phyloP scores from a whole-genome alignment of 345 rosid genomes.

The Citrus medica region DNA sequence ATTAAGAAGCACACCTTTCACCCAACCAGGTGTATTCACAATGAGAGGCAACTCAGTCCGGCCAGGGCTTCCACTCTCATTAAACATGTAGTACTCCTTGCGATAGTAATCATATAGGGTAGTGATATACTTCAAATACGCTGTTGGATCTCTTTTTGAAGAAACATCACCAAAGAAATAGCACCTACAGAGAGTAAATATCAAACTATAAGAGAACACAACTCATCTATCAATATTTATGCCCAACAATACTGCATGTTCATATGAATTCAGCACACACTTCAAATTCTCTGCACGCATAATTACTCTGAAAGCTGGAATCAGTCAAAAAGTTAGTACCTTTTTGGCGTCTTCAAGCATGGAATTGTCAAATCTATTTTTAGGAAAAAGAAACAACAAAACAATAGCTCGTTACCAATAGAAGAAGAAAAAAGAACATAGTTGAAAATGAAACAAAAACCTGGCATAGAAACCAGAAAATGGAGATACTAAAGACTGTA shows the following conservation, averaged over 20 bases:
- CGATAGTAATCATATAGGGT: constrained; percentile 60
- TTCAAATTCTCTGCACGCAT: not conserved
- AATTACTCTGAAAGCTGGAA: not conserved
- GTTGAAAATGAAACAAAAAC: not conserved
- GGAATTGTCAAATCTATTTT: constrained; percentile 73
- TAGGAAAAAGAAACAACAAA: constrained; percentile 7
- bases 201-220: constrained; percentile 1
- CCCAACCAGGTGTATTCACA: constrained; percentile 96
- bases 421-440: not conserved
- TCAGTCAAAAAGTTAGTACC: constrained; percentile 37
- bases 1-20: constrained; percentile 58
- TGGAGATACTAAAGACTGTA: not conserved
- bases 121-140: constrained; percentile 59
- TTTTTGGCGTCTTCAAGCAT: constrained; percentile 89
- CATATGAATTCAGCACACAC: not conserved
- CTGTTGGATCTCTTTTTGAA: constrained; percentile 77
- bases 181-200: constrained; percentile 41
- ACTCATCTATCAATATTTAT: not conserved
- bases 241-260: not conserved
- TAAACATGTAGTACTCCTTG: constrained; percentile 36
- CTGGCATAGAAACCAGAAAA: not conserved
- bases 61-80: constrained; percentile 30
- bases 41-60: constrained; percentile 63
- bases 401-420: constrained; percentile 4
- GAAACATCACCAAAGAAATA: constrained; percentile 89